Evolutionary conservation across 768 basidiomycete species (phyloP).

Genomic region (Brasilioporus rufonigricans): DNA sequence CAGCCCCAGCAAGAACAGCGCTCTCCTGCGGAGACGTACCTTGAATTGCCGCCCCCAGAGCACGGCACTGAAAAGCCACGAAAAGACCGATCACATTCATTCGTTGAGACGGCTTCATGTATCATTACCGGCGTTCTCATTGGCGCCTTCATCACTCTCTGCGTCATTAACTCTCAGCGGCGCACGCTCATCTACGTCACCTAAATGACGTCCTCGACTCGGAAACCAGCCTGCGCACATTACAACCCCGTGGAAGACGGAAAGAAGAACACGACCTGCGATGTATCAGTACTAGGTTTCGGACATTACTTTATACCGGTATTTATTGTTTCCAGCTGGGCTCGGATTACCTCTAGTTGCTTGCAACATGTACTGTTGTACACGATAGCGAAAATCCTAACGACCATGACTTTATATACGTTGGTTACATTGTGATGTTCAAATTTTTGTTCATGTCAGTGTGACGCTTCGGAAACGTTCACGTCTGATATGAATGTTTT

Average conservation of each 20-base stretch:
- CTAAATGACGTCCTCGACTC: constrained; percentile 7
- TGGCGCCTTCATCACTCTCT: constrained; percentile 55
- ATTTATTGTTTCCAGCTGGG: constrained; percentile 23
- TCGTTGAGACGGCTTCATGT: constrained; percentile 41
- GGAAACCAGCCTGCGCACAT: not conserved
- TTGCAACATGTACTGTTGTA: not conserved
- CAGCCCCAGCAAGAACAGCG: constrained; percentile 13
- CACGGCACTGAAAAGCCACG: constrained; percentile 12
- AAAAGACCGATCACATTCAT: constrained; percentile 22
- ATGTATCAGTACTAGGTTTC: constrained; percentile 22
- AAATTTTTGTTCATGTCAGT: too few species aligned
- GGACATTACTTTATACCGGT: constrained; percentile 27
- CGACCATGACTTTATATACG: too few species aligned
- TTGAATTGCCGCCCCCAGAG: constrained; percentile 10
- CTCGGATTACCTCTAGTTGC: constrained; percentile 4
- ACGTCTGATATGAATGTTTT: constrained; percentile 28
- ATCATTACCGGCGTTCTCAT: constrained; percentile 58
- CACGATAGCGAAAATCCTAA: constrained; percentile 3
- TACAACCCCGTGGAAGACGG: not conserved
- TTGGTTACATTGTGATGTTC: too few species aligned
- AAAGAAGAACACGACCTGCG: constrained; percentile 3
- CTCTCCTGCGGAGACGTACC: constrained; percentile 9
- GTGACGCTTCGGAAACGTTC: too few species aligned
- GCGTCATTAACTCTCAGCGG: constrained; percentile 45
- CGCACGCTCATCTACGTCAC: constrained; percentile 44